Evolutionary conservation across 768 basidiomycete genomes (phyloP).

Genomic region (Hypholoma fasciculare): DNA sequence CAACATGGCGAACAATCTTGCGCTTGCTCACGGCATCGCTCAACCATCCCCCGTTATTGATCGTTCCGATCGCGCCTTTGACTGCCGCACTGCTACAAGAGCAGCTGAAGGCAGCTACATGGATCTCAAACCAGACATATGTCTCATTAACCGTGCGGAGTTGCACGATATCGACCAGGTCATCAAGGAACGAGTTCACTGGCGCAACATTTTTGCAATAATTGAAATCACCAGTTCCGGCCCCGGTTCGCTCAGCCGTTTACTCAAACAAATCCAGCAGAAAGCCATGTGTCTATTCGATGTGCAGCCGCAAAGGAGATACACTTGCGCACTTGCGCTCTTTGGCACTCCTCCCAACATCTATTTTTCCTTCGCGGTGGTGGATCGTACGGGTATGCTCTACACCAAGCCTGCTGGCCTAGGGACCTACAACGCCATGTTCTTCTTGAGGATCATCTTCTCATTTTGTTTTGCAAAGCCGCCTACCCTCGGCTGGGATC

Average conservation of each 20-base stretch:
- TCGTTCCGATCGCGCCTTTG: too few species aligned
- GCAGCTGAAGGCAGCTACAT: too few species aligned
- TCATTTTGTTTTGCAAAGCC: not conserved
- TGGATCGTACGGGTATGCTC: not conserved
- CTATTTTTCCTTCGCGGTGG: not conserved
- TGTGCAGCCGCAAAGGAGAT: slow-evolving; percentile 1
- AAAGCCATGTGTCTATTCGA: slow-evolving; percentile 4
- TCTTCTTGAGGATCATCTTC: not conserved
- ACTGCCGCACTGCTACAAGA: too few species aligned
- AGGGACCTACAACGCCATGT: not conserved
- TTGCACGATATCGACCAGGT: not conserved
- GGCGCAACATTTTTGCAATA: too few species aligned
- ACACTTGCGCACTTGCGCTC: not conserved
- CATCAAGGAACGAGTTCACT: not conserved
- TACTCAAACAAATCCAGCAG: not conserved
- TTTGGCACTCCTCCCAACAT: not conserved
- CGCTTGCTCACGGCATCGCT: too few species aligned
- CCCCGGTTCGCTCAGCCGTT: not conserved
- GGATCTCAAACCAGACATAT: too few species aligned
- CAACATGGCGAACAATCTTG: too few species aligned
- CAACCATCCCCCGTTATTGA: not conserved
- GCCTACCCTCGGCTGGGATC: slow-evolving; percentile 1
- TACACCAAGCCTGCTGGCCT: too few species aligned
- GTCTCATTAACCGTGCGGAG: not conserved
- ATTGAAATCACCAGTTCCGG: too few species aligned